phyloP scores from a whole-genome alignment of 768 basidiomycete species.

The Astraeus odoratus region DNA sequence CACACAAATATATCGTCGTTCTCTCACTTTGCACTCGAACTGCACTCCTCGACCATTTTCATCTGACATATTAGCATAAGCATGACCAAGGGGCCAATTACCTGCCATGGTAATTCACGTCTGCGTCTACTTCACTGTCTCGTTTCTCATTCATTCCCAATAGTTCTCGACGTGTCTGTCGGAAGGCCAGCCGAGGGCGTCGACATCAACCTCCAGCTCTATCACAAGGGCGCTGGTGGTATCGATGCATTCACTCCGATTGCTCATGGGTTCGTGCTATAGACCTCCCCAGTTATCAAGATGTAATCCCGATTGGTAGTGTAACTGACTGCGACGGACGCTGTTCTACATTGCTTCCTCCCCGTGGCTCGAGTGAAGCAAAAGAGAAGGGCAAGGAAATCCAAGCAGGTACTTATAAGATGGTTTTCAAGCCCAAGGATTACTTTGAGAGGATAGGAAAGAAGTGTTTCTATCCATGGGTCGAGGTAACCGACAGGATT shows the following conservation, averaged over 20 bases:
- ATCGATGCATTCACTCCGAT: constrained; percentile 41
- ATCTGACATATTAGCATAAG: too few species aligned
- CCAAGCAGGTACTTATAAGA: constrained; percentile 58
- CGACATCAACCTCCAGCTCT: constrained; percentile 52
- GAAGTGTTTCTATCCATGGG: constrained; percentile 82
- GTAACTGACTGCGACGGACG: constrained; percentile 78
- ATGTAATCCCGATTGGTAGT: constrained; percentile 33
- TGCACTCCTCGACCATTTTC: too few species aligned
- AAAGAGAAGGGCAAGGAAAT: constrained; percentile 39
- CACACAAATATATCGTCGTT: too few species aligned
- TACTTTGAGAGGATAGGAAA: constrained; percentile 66
- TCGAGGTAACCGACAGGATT: constrained; percentile 54
- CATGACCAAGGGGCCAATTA: constrained; percentile 75
- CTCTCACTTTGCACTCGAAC: neutral
- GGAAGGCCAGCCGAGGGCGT: constrained; percentile 79
- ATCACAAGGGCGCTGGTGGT: constrained; percentile 30
- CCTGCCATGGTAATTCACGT: constrained; percentile 68
- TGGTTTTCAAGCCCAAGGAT: constrained; percentile 75
- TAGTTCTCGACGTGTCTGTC: constrained; percentile 81
- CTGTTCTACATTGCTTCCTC: constrained; percentile 68
- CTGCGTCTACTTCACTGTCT: neutral
- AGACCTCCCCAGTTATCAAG: too few species aligned
- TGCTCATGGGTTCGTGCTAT: constrained; percentile 54
- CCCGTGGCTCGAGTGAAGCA: constrained; percentile 39
- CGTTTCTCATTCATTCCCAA: neutral